Percentiles rank a stretch among this genome's conserved stretches.
Conservation (phyloP, 208 protist species). For the Leishmania mexicana region DNA sequence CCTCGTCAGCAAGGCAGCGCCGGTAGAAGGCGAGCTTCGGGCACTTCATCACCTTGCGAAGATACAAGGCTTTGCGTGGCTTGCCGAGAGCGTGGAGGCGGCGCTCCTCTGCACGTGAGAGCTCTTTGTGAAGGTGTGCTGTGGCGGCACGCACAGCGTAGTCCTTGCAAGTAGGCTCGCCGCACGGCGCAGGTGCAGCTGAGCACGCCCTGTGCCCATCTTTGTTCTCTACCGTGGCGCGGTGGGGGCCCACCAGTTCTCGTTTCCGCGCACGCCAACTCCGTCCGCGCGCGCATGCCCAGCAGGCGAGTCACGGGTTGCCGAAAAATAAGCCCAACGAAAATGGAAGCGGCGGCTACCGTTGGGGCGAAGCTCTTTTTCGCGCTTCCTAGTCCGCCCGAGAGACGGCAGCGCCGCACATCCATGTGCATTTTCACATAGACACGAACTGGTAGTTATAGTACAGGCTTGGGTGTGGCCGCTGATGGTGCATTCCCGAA, state of each 20-base stretch:
- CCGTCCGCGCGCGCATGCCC: neutral
- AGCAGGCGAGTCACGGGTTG: neutral
- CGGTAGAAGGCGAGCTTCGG: constrained; percentile 52
- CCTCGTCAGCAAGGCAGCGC: constrained; percentile 61
- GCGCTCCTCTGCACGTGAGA: constrained; percentile 57
- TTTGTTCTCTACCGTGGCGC: neutral
- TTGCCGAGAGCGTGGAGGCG: constrained; percentile 65
- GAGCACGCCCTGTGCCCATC: neutral
- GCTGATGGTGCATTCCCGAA: neutral
- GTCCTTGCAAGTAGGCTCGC: neutral
- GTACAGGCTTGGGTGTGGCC: neutral
- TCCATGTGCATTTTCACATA: neutral
- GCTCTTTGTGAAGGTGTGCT: neutral
- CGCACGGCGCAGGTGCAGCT: neutral
- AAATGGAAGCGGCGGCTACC: neutral
- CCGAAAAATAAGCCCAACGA: neutral
- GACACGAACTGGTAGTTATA: neutral
- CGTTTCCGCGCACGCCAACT: neutral
- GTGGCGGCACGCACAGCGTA: neutral
- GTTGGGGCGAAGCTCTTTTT: neutral
- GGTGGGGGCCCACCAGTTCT: neutral
- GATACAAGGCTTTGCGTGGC: constrained; percentile 67
- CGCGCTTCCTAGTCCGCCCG: neutral
- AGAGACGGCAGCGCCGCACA: neutral
- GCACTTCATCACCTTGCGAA: constrained; percentile 67